These are phyloP conservation scores for Hypoxylon lenormandii DNA, from an alignment of 495 filamentous ascomycete genomes.

Conservation along the genomic window DNA sequence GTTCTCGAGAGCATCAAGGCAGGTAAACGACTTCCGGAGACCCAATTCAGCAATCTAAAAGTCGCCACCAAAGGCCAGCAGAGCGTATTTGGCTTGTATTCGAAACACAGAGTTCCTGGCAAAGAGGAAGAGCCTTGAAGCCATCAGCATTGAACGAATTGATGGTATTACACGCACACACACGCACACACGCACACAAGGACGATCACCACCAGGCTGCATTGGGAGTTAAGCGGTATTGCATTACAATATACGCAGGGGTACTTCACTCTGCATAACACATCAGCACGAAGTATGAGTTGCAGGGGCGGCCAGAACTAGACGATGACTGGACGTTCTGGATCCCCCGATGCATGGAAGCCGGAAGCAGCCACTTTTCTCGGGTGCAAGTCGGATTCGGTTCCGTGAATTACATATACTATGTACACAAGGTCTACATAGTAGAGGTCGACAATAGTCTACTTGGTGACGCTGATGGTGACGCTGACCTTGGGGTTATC, in stretches of 20 bases:
- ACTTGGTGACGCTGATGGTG: no score
- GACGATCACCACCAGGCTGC: conserved; percentile 20
- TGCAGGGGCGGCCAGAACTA: conserved; percentile 24
- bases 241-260: conserved; percentile 37
- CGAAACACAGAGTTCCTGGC: conserved; percentile 28
- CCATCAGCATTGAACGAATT: conserved; percentile 14
- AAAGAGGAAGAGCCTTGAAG: conserved; percentile 10
- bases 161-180: conserved; percentile 17
- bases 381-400: not conserved
- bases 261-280: conserved; percentile 44
- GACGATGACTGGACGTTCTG: conserved; percentile 28
- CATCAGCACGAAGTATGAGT: conserved; percentile 38
- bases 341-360: conserved; percentile 20
- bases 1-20: conserved; percentile 81
- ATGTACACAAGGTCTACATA: not conserved
- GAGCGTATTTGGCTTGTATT: conserved; percentile 69
- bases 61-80: conserved; percentile 70
- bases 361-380: conserved; percentile 9
- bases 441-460: no score
- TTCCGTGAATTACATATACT: not conserved
- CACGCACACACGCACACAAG: conserved; percentile 10
- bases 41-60: conserved; percentile 72
- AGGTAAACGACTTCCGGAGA: conserved; percentile 78
- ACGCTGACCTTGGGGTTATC: no score
- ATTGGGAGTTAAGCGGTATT: conserved; percentile 36